Base-by-base conservation (phyloP, 192 early-diverging fungal species). In the Backusella westeae region DNA sequence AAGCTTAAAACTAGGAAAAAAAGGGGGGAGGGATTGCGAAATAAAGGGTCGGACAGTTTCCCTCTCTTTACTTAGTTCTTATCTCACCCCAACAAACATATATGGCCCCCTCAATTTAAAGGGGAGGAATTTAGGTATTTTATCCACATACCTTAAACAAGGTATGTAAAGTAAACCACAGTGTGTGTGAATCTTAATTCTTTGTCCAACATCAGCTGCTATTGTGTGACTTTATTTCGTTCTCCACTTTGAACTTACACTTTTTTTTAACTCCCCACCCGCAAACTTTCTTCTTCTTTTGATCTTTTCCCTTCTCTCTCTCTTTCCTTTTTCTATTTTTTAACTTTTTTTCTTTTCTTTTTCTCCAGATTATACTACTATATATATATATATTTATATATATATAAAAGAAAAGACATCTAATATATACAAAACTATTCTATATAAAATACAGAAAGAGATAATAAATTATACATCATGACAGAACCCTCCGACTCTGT, bases 121-220 rank as follows among this genome's bases (percentile, higher is more conserved):
- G 56, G 56, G 56, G 56, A 63, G 9, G 56, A 63, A 63, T 63
- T 63, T 63, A 63, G 56, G 23, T 26, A 56, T 56, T 56, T 56
- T 56, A 29, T 63, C 56, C 26, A 63, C 56, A 63, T 63, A 63
- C 56, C 56, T 26, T 63, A 23, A 26, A 26, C n/a, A 63, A 63
- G 26, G 26, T 63, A 63, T 63, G 56, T 63, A 63, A 63, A 63
- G 56, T 29, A 29, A 63, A 63, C 56, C 56, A 63, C 56, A 63
- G 56, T 26, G 56, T 63, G 56, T 63, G 56, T 63, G 56, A 63
- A 63, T 63, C 56, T 63, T 29, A 63, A 63, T 63, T 63, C 56
- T 63, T 63, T 63, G 56, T 63, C 56, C 56, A 63, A 63, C 56
- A 63, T 63, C 56, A 59, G 56, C 56, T 59, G 56, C 56, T 59